Base-by-base conservation (phyloP, 116 monocot species). In the Iris pallida region DNA sequence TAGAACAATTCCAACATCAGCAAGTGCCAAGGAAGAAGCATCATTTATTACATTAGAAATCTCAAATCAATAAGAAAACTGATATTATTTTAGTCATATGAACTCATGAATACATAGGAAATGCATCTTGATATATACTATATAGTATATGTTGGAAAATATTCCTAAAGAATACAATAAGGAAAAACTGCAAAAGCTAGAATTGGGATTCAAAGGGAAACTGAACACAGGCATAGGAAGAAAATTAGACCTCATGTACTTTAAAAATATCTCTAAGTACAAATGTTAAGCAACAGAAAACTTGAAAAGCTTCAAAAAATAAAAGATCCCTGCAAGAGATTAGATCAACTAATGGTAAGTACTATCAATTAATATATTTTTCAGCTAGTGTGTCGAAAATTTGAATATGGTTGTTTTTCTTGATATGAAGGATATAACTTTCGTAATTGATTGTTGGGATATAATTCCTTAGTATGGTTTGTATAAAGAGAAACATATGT, bases 21-120 rank as follows among this genome's bases (percentile, higher is more conserved):
- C 89, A 73, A 87, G 73, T 52, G 97, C 97, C 77, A 97, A 73
- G 3, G 97, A 85, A 60, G 97, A 92, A 45, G 97, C 97, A 76
- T 97, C 97, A 75, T 97, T 97, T 73, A 97, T 97, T 49, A 92
- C 92, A 69, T 97, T 92, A 7, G 92, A 92, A 76, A 92, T 87
- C 97, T 96, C 68, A 45, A 68, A 65, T 30, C 30, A 30, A 30
- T 30, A 30, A 30, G 30, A 30, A 30, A 30, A 30, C 30, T 3
- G 0, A 30, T 30, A 30, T 30, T 30, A 30, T 30, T 30, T 30
- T 3, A 30, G 30, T 30, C 30, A 1, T 30, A 30, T 30, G 30
- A 30, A 30, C 30, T 30, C 30, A 3, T 3, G 30, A 30, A 30
- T 30, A 30, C 30, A 30, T 30, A 30, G 30, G 2, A 30, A 30